A percentile compares a stretch with the other conserved stretches of the same genome.
phyloP scores from a whole-genome alignment of 768 basidiomycete genomes.

The Ramaria rubella region DNA sequence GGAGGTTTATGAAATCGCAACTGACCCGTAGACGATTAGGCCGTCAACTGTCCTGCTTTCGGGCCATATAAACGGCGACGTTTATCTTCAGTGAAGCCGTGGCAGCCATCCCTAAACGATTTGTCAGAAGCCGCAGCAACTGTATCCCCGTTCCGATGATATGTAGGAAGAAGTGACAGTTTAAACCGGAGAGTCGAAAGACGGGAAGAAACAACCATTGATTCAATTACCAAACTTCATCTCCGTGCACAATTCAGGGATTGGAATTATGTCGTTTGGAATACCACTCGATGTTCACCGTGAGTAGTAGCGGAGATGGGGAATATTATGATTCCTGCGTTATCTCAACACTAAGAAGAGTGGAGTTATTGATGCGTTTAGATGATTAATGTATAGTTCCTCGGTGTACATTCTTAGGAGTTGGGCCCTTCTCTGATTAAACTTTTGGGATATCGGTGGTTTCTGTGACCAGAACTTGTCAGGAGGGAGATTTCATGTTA shows the following conservation, averaged over 20 bases:
- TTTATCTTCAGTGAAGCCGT: constrained; percentile 30
- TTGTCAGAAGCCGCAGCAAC: constrained; percentile 41
- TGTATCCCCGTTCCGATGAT: constrained; percentile 41
- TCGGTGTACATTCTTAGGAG: background rate
- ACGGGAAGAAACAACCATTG: background rate
- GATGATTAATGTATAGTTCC: background rate
- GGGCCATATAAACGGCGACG: constrained; percentile 40
- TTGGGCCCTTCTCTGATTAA: no score
- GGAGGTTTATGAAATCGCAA: constrained; percentile 56
- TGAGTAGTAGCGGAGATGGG: background rate
- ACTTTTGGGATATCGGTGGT: background rate
- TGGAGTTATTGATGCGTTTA: background rate
- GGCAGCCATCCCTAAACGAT: constrained; percentile 45
- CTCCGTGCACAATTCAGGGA: background rate
- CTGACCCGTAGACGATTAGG: constrained; percentile 57
- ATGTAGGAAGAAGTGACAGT: constrained; percentile 43
- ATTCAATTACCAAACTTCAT: background rate
- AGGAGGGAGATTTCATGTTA: no score
- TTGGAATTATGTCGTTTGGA: background rate
- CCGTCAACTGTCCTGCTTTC: constrained; percentile 61
- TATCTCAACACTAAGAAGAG: background rate
- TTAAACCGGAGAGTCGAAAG: constrained; percentile 45
- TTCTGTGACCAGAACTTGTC: background rate
- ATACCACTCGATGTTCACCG: background rate
- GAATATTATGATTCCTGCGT: background rate